Percentiles rank a stretch among this genome's conserved stretches.
Evolutionary conservation across 768 basidiomycete species (phyloP).

Genomic region (Amanita pallidorosea): DNA sequence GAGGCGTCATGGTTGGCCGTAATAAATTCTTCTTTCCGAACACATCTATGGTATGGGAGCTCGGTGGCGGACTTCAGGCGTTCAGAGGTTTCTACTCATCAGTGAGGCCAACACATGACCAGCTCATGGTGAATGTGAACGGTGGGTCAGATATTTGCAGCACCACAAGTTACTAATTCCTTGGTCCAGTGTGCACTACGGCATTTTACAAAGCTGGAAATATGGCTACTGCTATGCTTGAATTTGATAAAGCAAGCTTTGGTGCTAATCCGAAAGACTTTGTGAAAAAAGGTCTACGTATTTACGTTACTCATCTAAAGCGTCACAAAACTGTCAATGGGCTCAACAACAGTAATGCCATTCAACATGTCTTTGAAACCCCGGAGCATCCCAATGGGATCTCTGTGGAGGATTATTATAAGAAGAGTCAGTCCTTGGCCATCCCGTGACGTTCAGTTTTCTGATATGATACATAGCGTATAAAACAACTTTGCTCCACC

Average conservation of each 20-base stretch:
- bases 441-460: not conserved
- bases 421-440: slow-evolving; percentile 41
- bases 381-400: slow-evolving; percentile 42
- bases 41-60: slow-evolving; percentile 37
- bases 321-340: slow-evolving; percentile 51
- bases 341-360: slow-evolving; percentile 36
- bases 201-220: slow-evolving; percentile 55
- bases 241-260: slow-evolving; percentile 43
- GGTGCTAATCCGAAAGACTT: slow-evolving; percentile 53
- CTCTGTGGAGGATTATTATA: slow-evolving; percentile 60
- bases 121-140: slow-evolving; percentile 56
- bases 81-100: slow-evolving; percentile 52
- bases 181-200: slow-evolving; percentile 37
- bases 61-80: slow-evolving; percentile 44
- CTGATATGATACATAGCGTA: slow-evolving; percentile 38
- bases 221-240: slow-evolving; percentile 49
- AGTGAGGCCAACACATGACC: slow-evolving; percentile 43
- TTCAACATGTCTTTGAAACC: slow-evolving; percentile 40
- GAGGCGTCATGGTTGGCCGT: slow-evolving; percentile 54
- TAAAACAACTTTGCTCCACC: slow-evolving; percentile 34
- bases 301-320: slow-evolving; percentile 14
- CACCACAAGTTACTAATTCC: not conserved
- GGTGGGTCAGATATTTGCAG: slow-evolving; percentile 25
- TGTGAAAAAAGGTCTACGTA: slow-evolving; percentile 46
- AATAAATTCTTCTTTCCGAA: slow-evolving; percentile 57